Percentiles rank a stretch among this genome's conserved stretches.
phyloP scores from a whole-genome alignment of 768 basidiomycete genomes.

The Dictyophora rubrovolvata region DNA sequence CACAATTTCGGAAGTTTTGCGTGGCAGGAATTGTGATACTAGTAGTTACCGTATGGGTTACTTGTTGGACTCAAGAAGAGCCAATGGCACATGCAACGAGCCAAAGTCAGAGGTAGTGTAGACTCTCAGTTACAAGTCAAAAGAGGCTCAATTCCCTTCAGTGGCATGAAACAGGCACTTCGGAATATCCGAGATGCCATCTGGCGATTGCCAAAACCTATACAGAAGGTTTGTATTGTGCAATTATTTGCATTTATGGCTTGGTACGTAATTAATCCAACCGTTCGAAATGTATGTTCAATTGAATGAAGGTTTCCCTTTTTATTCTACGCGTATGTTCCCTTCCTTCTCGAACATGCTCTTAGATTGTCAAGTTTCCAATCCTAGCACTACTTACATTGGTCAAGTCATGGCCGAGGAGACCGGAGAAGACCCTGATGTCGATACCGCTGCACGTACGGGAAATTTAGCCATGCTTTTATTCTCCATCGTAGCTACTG shows the following conservation, averaged over 20 bases:
- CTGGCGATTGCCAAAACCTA: constrained; percentile 66
- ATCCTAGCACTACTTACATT: constrained; percentile 74
- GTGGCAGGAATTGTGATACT: constrained; percentile 75
- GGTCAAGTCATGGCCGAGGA: constrained; percentile 91
- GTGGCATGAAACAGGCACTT: constrained; percentile 61
- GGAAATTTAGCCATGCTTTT: constrained; percentile 86
- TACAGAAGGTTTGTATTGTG: constrained; percentile 84
- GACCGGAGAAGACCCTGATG: constrained; percentile 59
- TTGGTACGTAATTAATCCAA: constrained; percentile 45
- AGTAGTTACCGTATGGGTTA: constrained; percentile 73
- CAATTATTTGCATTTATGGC: constrained; percentile 97
- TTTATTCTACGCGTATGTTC: constrained; percentile 74
- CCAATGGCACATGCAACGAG: constrained; percentile 8
- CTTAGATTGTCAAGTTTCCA: neutral
- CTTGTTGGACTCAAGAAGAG: constrained; percentile 73
- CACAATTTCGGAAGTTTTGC: constrained; percentile 95
- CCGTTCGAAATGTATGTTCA: neutral
- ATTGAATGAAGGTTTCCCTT: constrained; percentile 70
- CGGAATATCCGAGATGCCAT: constrained; percentile 69
- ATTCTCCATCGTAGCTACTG: constrained; percentile 84
- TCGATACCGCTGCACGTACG: constrained; percentile 71
- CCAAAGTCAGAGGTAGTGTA: constrained; percentile 12
- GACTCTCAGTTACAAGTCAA: constrained; percentile 1
- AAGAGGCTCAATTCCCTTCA: constrained; percentile 18
- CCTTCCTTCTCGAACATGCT: neutral